Base-by-base conservation (phyloP, 192 early-diverging fungal genomes). In the Backusella westeae region DNA sequence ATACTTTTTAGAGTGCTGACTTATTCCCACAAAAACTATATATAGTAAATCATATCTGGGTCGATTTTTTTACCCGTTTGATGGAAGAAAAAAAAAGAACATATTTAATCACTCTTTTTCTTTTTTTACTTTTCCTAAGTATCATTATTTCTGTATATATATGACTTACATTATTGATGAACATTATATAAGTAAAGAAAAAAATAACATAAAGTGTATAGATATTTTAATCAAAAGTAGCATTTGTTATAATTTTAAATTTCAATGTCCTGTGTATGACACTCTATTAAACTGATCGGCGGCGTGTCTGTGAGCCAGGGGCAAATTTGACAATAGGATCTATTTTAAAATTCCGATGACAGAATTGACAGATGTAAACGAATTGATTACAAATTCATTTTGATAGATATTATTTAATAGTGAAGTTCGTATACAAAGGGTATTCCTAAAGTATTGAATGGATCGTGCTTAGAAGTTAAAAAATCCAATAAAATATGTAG, bases 271-370 rank as follows among this genome's bases (percentile, higher is more conserved):
- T 21, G 9, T 2, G 56, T 63, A 23, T 21, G 19, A 63, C 46
- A 49, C 46, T 49, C 9, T 63, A 63, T 23, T 29, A 8, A 29
- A 63, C 26, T 23, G 56, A 63, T 63, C 23, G 26, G 9, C 56
- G 56, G 23, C 56, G 56, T 63, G 56, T 63, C 56, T 63, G 56
- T 63, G 56, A 29, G 56, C 26, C 56, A 63, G 56, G 56, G 56
- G 56, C 32, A 12, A 63, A 63, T 23, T 63, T 63, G 56, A 63
- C 56, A 63, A 63, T 63, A 29, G 23, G 1, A 63, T 29, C 0
- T 29, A 14, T 63, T 26, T 63, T 63, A 26, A 63, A 63, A 63
- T 10, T 63, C 56, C 56, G 56, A 9, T 26, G 56, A 63, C 23
- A 63, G 23, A 59, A 10, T 8, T 0, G 8, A 59, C 26, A 4